Evolutionary conservation across 2,329 filamentous ascomycete genomes (phyloP), one percentile per base, ranked within the genome.

Genomic region (Pezizomycotina sp.): DNA sequence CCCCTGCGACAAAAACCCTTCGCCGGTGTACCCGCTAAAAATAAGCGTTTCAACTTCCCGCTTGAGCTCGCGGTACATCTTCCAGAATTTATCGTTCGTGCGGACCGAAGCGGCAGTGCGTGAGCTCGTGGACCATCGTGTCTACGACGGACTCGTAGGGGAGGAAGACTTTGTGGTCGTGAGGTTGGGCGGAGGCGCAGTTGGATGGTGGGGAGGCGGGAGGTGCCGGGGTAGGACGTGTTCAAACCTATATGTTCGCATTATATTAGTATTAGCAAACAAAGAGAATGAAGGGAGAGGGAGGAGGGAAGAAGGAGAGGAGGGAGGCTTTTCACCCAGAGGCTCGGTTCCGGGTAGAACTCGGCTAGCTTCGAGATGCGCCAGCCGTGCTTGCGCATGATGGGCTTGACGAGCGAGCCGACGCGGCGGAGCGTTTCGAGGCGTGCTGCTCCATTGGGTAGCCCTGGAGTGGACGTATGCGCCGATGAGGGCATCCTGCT

Each of bases 111-210:
- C 82, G 69, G 47, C 78, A 92, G 53, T 95, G 86, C n/a, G 72
- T 75, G 2, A 95, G 69, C 62, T 95, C 86, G 55, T 95, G 86
- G 13, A 95, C 70, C 73, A 95, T 78, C 0, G 86, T 95, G 56
- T 93, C 83, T 27, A 82, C 65, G 5, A 92, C 67, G 47, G 78
- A 64, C 52, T 93, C 82, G 38, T 84, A 60, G 1, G 78, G 74
- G 13, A 92, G 57, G 52, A 95, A 95, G 49, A 81, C 74, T 24
- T 63, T 71, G 6, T 69, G 65, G 54, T 92, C 80, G 49, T 69
- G 64, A 4, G 78, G 63, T 56, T 89, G 76, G n/a, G 37, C 86
- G 74, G 40, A 95, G 62, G 27, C 86, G 73, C 14, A 95, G 63
- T 46, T 80, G 77, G 47, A 95, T 92, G 14, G 40, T 44, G 4